Conservation (phyloP, 2,329 filamentous ascomycete genomes). For the Calonectria montana region DNA sequence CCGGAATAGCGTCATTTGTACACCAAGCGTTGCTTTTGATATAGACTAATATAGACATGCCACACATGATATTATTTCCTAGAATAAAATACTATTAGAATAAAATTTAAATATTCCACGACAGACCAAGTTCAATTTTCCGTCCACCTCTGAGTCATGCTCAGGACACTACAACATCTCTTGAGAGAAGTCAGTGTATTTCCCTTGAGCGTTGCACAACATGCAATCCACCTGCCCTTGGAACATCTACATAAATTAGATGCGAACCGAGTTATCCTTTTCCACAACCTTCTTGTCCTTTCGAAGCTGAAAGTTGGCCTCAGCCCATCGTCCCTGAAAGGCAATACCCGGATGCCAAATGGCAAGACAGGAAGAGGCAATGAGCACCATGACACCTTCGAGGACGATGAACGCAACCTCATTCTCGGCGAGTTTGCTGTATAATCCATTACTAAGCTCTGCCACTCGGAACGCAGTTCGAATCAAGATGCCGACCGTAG, state of each 20-base stretch:
- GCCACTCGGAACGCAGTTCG: slow-evolving; percentile 30
- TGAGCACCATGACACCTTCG: slow-evolving; percentile 26
- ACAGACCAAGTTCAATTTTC: neutral
- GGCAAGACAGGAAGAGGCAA: slow-evolving; percentile 1
- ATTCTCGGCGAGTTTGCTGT: slow-evolving; percentile 25
- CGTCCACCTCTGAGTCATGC: no score
- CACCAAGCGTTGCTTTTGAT: neutral
- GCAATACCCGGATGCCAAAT: slow-evolving; percentile 26
- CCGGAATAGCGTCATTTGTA: neutral
- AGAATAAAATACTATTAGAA: neutral
- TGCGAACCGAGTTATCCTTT: neutral
- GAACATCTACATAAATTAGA: neutral
- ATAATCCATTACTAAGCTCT: slow-evolving; percentile 23
- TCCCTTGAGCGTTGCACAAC: neutral
- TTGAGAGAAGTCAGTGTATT: neutral
- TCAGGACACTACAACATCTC: no score
- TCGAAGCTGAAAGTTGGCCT: slow-evolving; percentile 33
- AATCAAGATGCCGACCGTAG: slow-evolving; percentile 31
- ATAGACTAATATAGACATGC: neutral
- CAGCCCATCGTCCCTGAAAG: slow-evolving; percentile 28
- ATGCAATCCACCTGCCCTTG: neutral
- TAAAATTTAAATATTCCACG: no score
- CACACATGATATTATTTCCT: neutral
- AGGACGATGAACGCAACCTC: slow-evolving; percentile 28
- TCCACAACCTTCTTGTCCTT: neutral